phyloP scores from a whole-genome alignment of 768 basidiomycete genomes.

The Trametes coccinea region DNA sequence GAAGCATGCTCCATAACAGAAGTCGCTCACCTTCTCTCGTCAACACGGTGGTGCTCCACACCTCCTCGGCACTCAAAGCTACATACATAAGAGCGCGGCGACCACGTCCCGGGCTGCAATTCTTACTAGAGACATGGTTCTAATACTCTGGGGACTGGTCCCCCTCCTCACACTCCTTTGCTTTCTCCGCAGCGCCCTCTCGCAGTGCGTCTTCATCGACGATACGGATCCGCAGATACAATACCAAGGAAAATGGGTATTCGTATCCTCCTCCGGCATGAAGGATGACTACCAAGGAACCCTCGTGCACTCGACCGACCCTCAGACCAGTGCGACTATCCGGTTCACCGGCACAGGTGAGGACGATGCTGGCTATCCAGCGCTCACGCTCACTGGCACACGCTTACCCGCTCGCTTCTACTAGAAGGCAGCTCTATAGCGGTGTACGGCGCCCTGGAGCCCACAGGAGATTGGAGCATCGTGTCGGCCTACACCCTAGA shows the following conservation, averaged over 20 bases:
- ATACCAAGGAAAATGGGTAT: not conserved
- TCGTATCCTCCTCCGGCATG: not conserved
- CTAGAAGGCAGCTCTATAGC: not conserved
- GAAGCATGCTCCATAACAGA: too few species aligned
- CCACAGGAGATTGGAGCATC: constrained; percentile 1
- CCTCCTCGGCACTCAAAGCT: too few species aligned
- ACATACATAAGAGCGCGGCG: not conserved
- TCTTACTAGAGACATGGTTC: not conserved
- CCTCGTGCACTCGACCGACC: not conserved
- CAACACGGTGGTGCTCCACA: too few species aligned
- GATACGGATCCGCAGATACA: not conserved
- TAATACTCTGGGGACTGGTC: not conserved
- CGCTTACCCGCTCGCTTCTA: not conserved
- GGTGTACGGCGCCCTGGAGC: constrained; percentile 1
- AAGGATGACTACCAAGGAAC: not conserved
- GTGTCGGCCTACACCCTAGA: not conserved
- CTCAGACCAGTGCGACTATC: not conserved
- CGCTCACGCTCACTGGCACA: not conserved
- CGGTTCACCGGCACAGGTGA: not conserved
- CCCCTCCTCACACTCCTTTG: constrained; percentile 3
- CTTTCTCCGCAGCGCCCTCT: not conserved
- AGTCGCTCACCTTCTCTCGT: too few species aligned
- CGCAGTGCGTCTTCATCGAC: not conserved
- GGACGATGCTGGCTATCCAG: not conserved
- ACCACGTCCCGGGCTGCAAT: not conserved